Conservation (phyloP, 805 yeast species). For the Tetrapisispora pingtungensis region DNA sequence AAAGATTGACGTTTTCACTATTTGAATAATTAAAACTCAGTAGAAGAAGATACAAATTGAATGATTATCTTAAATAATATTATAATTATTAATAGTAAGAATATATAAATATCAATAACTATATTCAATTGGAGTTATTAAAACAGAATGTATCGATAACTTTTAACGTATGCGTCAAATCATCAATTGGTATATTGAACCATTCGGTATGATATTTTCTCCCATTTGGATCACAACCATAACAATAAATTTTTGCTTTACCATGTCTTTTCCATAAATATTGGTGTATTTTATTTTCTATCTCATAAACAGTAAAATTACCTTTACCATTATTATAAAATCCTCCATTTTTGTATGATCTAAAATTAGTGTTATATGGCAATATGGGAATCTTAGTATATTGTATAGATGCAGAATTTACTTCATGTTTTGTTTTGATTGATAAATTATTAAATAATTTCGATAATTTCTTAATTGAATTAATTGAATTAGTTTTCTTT, state of each 20-base stretch:
- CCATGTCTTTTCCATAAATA: slow-evolving; percentile 24
- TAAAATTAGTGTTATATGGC: not conserved
- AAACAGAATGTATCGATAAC: slow-evolving; percentile 14
- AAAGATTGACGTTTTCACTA: not conserved
- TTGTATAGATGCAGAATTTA: not conserved
- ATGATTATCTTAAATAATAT: no score
- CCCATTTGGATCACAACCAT: slow-evolving; percentile 19
- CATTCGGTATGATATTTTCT: slow-evolving; percentile 22
- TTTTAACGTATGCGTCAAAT: slow-evolving; percentile 13
- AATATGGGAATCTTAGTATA: not conserved
- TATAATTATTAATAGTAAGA: not conserved
- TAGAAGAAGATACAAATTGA: no score
- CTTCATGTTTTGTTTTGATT: not conserved
- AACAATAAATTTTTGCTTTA: slow-evolving; percentile 21
- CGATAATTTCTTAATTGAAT: slow-evolving; percentile 9
- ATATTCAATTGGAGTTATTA: not conserved
- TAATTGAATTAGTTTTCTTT: no score
- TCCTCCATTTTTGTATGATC: slow-evolving; percentile 18
- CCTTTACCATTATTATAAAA: slow-evolving; percentile 15
- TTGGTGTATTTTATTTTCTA: slow-evolving; percentile 19
- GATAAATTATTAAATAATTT: not conserved
- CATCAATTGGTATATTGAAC: slow-evolving; percentile 19
- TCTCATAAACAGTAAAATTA: slow-evolving; percentile 7
- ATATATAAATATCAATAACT: not conserved
- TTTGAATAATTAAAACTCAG: no score